A percentile compares a stretch with the other conserved stretches of the same genome.
Conservation (phyloP, 2,329 filamentous ascomycete species). For the Sporothrix pseudoabietina region DNA sequence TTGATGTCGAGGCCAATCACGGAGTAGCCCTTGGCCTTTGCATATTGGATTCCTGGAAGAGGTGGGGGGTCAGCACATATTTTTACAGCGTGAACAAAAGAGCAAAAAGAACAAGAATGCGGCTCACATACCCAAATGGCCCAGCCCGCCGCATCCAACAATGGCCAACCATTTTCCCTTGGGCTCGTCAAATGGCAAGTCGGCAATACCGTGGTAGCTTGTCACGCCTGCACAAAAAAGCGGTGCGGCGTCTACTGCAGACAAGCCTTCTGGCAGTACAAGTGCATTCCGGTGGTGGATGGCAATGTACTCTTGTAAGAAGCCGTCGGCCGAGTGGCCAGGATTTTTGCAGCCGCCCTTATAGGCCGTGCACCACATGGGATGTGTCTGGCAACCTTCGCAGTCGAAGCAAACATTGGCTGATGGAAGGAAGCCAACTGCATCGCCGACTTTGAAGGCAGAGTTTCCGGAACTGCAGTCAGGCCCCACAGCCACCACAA, state of each 20-base stretch:
- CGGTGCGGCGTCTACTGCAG: constrained; percentile 37
- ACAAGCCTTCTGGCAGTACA: constrained; percentile 36
- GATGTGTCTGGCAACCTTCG: constrained; percentile 35
- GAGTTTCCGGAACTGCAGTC: constrained; percentile 44
- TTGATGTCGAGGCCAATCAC: constrained; percentile 38
- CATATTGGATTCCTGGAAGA: constrained; percentile 35
- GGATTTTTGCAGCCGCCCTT: constrained; percentile 36
- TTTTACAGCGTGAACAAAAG: neutral
- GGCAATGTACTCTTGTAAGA: constrained; percentile 39
- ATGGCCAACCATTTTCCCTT: constrained; percentile 37
- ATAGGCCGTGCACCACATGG: constrained; percentile 37
- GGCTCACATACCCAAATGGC: constrained; percentile 32
- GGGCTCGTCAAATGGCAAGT: constrained; percentile 19
- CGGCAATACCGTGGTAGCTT: constrained; percentile 32
- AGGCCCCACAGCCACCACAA: constrained; percentile 43
- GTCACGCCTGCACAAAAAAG: constrained; percentile 41
- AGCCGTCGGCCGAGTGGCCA: constrained; percentile 37
- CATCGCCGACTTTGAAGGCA: constrained; percentile 59
- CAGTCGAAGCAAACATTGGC: constrained; percentile 37
- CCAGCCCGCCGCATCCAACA: constrained; percentile 38
- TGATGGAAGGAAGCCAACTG: constrained; percentile 47
- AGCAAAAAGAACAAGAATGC: neutral
- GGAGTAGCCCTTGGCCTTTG: constrained; percentile 36
- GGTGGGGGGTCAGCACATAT: neutral
- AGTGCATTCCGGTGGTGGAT: constrained; percentile 38